Percentiles rank a stretch among this genome's conserved stretches.
These are phyloP conservation scores for Saposhnikovia divaricata DNA, from an alignment of 129 eudicot genomes.

Conservation along the genomic window DNA sequence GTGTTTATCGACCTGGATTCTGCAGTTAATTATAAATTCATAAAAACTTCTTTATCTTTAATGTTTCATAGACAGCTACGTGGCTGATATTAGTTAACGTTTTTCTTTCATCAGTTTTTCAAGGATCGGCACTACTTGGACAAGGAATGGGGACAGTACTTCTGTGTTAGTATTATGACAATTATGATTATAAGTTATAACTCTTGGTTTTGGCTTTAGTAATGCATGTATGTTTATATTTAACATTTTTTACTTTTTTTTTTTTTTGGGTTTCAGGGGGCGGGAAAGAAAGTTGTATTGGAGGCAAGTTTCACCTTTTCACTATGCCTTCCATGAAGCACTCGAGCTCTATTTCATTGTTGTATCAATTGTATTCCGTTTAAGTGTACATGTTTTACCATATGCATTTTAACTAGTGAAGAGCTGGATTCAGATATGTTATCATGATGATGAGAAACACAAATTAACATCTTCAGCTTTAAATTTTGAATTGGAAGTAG, in stretches of 20 bases:
- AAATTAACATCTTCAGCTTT: not conserved
- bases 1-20: not conserved
- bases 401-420: not conserved
- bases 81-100: conserved; percentile 3
- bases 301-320: conserved; percentile 44
- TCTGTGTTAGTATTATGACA: conserved; percentile 57
- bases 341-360: not conserved
- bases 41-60: not conserved
- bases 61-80: not conserved
- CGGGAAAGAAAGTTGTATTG: conserved; percentile 49
- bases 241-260: not conserved
- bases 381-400: not conserved
- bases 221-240: not conserved
- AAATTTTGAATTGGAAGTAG: not conserved
- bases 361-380: not conserved
- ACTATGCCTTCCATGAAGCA: not conserved
- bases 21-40: not conserved
- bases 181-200: not conserved
- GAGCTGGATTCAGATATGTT: not conserved
- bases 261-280: conserved; percentile 43
- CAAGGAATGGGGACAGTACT: conserved; percentile 93
- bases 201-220: not conserved
- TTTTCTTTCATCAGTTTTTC: conserved; percentile 55
- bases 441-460: not conserved
- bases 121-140: conserved; percentile 97